phyloP scores from a whole-genome alignment of 805 yeast genomes.

The Metschnikowia kunwiensis region DNA sequence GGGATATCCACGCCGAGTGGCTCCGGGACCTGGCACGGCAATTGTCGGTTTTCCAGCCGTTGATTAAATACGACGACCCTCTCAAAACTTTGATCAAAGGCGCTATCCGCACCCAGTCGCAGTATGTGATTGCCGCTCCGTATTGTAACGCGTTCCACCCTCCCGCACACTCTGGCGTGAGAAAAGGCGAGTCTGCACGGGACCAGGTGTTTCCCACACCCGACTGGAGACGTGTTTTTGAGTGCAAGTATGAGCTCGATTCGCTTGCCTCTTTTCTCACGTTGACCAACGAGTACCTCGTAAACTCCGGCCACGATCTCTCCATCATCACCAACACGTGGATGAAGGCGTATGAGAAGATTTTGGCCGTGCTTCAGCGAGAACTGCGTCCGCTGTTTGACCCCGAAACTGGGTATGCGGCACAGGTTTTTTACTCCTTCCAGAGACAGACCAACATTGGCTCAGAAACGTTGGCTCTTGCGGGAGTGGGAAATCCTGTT shows the following conservation, averaged over 20 bases:
- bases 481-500: conserved; percentile 84
- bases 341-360: conserved; percentile 53
- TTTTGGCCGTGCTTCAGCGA: conserved; percentile 52
- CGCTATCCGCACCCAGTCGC: conserved; percentile 77
- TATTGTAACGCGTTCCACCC: conserved; percentile 94
- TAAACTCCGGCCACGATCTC: conserved; percentile 46
- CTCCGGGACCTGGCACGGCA: conserved; percentile 84
- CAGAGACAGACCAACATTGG: conserved; percentile 73
- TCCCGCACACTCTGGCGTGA: conserved; percentile 53
- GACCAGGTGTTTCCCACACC: conserved; percentile 72
- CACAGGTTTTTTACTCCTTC: conserved; percentile 58
- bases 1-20: conserved; percentile 95
- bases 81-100: conserved; percentile 61
- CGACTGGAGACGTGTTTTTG: conserved; percentile 71
- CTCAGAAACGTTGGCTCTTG: conserved; percentile 74
- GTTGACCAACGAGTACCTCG: conserved; percentile 66
- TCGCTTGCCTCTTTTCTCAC: conserved; percentile 80
- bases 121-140: conserved; percentile 59
- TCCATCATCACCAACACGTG: conserved; percentile 50
- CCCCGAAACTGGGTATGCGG: conserved; percentile 44
- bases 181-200: conserved; percentile 47
- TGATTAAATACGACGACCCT: conserved; percentile 48
- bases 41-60: conserved; percentile 67
- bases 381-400: conserved; percentile 63
- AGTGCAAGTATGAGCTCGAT: conserved; percentile 87